Evolutionary conservation across 495 filamentous ascomycete genomes (phyloP), one percentile per base, ranked within the genome.

Genomic region (Pseudevernia furfuracea): DNA sequence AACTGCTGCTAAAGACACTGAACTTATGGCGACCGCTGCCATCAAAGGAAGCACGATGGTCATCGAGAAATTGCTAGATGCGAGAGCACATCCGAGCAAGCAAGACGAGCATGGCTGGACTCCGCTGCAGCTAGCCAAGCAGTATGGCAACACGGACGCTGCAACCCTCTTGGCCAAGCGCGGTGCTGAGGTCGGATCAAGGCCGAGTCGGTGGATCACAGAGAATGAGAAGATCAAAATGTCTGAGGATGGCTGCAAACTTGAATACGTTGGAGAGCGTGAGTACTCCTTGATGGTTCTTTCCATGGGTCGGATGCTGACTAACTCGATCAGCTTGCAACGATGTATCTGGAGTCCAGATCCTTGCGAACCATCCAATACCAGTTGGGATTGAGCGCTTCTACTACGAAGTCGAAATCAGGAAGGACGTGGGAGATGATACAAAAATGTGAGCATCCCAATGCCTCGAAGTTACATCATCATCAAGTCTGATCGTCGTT

Each of bases 41-140:
- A 59, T 59, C 25, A 59, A 59, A 59, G 57, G 57, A 9, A 59
- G 57, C 57, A 41, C 57, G n/a, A 23, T 41, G 28, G 57, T 59
- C 21, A 59, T 59, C 21, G 57, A 59, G 17, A 59, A 59, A 30
- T 25, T 59, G 34, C 57, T 59, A 17, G 57, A 59, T 59, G 57
- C 57, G 6, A 59, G 36, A 41, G 57, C 57, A 3, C 57, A 59
- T 25, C 57, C 57, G 23, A 28, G 36, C 36, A 38, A 59, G 38
- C 57, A 59, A 59, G 57, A 59, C 19, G 57, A 59, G 34, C 57
- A 59, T 25, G 57, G 57, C 57, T 59, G 57, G 57, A 59, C 57
- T 14, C 57, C 57, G 11, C 38, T 59, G 57, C 57, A 59, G 38
- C 36, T 59, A 41, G 57, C 57, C 15, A 59, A 41, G 23, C 57